Conservation (phyloP, 2,329 filamentous ascomycete species). For the Microsporum canis region DNA sequence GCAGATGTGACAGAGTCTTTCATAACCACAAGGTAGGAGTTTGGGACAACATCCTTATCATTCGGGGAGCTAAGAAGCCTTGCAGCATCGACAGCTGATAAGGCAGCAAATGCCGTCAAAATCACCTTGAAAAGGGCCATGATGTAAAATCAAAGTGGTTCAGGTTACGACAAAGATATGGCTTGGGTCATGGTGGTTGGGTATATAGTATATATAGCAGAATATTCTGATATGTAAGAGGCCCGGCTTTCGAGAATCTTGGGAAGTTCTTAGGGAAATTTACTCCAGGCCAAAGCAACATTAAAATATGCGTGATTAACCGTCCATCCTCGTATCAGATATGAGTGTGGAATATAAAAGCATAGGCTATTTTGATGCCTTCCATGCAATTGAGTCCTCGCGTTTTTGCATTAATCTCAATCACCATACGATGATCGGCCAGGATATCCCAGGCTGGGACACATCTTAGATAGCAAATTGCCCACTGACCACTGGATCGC, state of each 20-base stretch:
- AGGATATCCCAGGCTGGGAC: too few relatives aligned
- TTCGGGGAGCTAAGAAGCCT: not conserved
- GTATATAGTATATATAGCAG: not conserved
- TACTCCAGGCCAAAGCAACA: not conserved
- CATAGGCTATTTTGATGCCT: too few relatives aligned
- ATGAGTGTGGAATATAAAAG: too few relatives aligned
- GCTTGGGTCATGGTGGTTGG: not conserved
- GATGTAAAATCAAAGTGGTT: not conserved
- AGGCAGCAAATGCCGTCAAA: not conserved
- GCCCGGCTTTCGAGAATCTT: not conserved
- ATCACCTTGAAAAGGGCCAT: not conserved
- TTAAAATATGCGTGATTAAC: not conserved
- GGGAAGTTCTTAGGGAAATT: not conserved
- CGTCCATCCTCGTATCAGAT: not conserved
- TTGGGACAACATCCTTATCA: constrained; percentile 7
- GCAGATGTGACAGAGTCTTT: constrained; percentile 7
- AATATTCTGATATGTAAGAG: not conserved
- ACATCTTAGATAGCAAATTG: too few relatives aligned
- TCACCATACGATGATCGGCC: too few relatives aligned
- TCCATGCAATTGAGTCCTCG: too few relatives aligned
- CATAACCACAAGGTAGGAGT: constrained; percentile 13
- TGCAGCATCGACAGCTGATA: constrained; percentile 7
- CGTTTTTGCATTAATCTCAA: too few relatives aligned
- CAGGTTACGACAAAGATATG: not conserved
- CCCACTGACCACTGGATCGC: too few relatives aligned